These are phyloP conservation scores for Nakaseomyces uthaithaninus DNA, from an alignment of 1,139 yeast genomes.

Conservation along the genomic window DNA sequence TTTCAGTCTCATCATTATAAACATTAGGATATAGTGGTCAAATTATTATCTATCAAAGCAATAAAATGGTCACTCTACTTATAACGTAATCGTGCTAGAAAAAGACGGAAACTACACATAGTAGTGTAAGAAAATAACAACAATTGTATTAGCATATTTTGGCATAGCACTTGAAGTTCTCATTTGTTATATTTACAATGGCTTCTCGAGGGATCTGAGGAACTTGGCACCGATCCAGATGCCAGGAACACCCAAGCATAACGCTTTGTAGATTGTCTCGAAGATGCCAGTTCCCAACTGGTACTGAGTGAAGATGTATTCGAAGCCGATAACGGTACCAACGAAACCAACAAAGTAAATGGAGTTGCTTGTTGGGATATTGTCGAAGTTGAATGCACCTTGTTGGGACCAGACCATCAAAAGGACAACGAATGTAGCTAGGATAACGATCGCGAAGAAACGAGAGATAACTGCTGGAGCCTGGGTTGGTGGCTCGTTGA, in stretches of 20 bases:
- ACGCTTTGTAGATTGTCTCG: conserved; percentile 49
- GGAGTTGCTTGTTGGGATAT: conserved; percentile 29
- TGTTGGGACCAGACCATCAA: conserved; percentile 42
- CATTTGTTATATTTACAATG: neutral
- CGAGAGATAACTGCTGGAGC: neutral
- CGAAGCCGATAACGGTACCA: conserved; percentile 48
- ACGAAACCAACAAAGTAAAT: conserved; percentile 39
- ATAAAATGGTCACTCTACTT: too few relatives aligned
- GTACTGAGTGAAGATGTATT: conserved; percentile 56
- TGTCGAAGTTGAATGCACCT: conserved; percentile 40
- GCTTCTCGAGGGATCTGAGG: conserved; percentile 33
- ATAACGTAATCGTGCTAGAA: too few relatives aligned
- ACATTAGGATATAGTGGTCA: neutral
- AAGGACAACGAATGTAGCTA: conserved; percentile 37
- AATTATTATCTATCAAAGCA: conserved; percentile 6
- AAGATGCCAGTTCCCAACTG: conserved; percentile 68
- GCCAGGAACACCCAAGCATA: conserved; percentile 45
- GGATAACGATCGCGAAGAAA: conserved; percentile 1
- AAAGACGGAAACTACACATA: too few relatives aligned
- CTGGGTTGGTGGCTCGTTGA: conserved; percentile 3
- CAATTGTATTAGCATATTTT: too few relatives aligned
- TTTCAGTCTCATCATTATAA: neutral
- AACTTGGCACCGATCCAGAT: conserved; percentile 65
- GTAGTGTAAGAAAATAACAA: too few relatives aligned
- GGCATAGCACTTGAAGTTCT: too few relatives aligned